A percentile compares a stretch with the other conserved stretches of the same genome.
These are phyloP conservation scores for Clitopilus hobsonii DNA, from an alignment of 768 basidiomycete genomes.

Conservation along the genomic window DNA sequence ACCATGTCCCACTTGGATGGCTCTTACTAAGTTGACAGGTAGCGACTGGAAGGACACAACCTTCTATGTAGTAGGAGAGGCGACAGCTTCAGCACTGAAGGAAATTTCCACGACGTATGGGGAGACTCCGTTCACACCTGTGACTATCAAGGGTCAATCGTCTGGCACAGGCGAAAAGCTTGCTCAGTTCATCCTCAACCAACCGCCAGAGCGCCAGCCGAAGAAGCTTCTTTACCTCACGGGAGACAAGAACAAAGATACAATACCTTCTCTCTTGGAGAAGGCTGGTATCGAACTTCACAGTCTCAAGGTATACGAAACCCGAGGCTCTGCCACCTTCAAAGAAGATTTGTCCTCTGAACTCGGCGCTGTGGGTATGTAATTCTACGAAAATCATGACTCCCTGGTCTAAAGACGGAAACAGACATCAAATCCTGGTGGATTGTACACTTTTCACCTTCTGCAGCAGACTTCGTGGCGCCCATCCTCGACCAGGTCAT, in stretches of 20 bases:
- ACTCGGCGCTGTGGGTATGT: conserved; percentile 21
- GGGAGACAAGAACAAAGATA: conserved; percentile 84
- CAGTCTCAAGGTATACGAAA: conserved; percentile 66
- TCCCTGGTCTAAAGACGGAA: conserved; percentile 2
- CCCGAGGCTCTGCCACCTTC: conserved; percentile 52
- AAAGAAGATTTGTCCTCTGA: conserved; percentile 32
- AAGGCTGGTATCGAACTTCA: conserved; percentile 41
- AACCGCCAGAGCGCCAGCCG: conserved; percentile 15
- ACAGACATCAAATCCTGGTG: conserved; percentile 41
- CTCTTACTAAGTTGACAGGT: conserved; percentile 15
- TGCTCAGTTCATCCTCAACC: conserved; percentile 54
- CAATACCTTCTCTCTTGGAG: conserved; percentile 45
- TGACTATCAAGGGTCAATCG: conserved; percentile 36
- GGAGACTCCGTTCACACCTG: conserved; percentile 19
- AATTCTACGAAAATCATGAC: background rate
- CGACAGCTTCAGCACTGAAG: conserved; percentile 48
- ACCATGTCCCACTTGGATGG: background rate
- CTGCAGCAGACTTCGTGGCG: conserved; percentile 52
- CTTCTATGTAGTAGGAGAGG: conserved; percentile 77
- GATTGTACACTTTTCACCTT: conserved; percentile 77
- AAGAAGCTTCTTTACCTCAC: conserved; percentile 65
- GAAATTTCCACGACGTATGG: conserved; percentile 24
- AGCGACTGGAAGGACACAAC: conserved; percentile 50
- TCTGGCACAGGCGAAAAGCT: conserved; percentile 69
- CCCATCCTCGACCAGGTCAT: conserved; percentile 48